A percentile compares a stretch with the other conserved stretches of the same genome.
phyloP scores from a whole-genome alignment of 306 rosid species.

The Prunus padus region DNA sequence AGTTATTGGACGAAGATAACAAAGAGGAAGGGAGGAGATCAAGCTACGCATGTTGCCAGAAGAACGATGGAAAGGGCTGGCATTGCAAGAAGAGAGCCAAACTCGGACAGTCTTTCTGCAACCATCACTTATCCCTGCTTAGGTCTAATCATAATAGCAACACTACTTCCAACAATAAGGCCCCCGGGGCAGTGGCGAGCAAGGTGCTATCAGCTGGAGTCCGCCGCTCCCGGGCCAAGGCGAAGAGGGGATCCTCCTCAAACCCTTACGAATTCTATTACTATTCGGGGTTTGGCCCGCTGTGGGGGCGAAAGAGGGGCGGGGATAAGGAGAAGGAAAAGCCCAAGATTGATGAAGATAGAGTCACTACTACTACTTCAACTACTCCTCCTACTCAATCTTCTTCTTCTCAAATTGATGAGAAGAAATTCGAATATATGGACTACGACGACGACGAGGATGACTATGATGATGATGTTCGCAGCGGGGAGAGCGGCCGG shows the following conservation, averaged over 20 bases:
- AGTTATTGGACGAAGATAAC: constrained; percentile 1
- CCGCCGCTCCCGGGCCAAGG: constrained; percentile 18
- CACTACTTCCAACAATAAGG: background rate
- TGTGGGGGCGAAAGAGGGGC: constrained; percentile 60
- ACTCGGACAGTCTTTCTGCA: constrained; percentile 39
- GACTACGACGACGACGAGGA: constrained; percentile 47
- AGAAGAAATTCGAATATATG: constrained; percentile 39
- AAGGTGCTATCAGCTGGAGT: background rate
- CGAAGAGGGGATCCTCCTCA: background rate
- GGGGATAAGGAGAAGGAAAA: constrained; percentile 28
- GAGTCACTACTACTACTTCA: background rate
- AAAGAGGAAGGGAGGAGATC: constrained; percentile 3
- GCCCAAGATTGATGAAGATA: constrained; percentile 5
- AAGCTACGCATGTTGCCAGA: constrained; percentile 12
- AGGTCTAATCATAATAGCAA: constrained; percentile 21
- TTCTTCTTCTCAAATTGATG: constrained; percentile 16
- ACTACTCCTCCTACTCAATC: background rate
- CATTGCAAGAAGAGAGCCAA: constrained; percentile 42
- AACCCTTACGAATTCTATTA: constrained; percentile 72
- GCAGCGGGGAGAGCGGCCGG: constrained; percentile 7
- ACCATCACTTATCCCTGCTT: constrained; percentile 32
- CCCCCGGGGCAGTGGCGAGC: background rate
- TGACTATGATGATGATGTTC: background rate
- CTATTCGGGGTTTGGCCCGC: constrained; percentile 83
- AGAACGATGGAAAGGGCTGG: constrained; percentile 40